Percentiles rank a stretch among this genome's conserved stretches.
These are phyloP conservation scores for Pichia sp. DNA, from an alignment of 1,139 yeast genomes.

Conservation along the genomic window DNA sequence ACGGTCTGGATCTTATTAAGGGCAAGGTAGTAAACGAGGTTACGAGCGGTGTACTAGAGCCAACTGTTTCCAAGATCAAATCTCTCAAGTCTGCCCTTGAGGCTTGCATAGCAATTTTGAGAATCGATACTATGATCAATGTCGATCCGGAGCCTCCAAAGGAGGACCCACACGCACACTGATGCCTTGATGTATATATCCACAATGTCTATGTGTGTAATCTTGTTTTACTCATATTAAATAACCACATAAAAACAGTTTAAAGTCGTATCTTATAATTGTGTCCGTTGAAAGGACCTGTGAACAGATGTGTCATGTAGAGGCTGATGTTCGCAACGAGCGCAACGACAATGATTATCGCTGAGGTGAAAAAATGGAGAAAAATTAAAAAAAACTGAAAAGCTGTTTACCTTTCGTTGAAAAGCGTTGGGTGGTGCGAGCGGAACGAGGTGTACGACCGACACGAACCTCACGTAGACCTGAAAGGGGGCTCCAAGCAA, in stretches of 20 bases:
- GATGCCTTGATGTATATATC: conserved; percentile 1
- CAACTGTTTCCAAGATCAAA: conserved; percentile 88
- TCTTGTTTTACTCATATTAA: not conserved
- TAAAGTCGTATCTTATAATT: not conserved
- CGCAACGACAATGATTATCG: not conserved
- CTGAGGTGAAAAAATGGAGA: not conserved
- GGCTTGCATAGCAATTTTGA: conserved; percentile 94
- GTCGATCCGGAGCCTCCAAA: conserved; percentile 94
- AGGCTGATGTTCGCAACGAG: not conserved
- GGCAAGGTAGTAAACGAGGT: conserved; percentile 91
- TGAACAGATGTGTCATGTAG: not conserved
- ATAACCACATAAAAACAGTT: not conserved
- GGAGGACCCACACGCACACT: conserved; percentile 82
- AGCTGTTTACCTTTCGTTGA: conserved; percentile 1
- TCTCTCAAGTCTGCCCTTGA: conserved; percentile 93
- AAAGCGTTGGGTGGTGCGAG: not conserved
- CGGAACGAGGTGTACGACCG: conserved; percentile 8
- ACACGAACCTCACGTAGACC: not conserved
- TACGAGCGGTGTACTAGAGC: conserved; percentile 86
- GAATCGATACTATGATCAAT: conserved; percentile 97
- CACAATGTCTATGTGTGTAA: not conserved
- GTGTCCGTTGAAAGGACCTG: no score
- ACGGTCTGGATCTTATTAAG: conserved; percentile 85
- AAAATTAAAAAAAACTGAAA: not conserved
- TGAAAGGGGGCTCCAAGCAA: not conserved